Conservation (phyloP, 495 filamentous ascomycete genomes). For the Penicillium subrubescens region DNA sequence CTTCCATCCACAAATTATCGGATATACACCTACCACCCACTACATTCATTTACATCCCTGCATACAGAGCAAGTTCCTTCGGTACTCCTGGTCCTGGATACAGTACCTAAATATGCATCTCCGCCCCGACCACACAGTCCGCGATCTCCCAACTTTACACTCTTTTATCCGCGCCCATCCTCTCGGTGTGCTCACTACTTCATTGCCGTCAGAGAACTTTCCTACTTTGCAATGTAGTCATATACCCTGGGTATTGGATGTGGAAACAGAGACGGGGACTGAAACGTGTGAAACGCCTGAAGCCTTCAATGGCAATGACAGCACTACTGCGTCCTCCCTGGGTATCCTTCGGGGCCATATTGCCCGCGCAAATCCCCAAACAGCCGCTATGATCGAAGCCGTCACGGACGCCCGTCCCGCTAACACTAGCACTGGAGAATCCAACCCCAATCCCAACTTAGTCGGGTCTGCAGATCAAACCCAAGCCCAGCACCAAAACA, state of each 20-base stretch:
- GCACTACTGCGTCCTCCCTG: neutral
- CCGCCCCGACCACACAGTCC: conserved; percentile 46
- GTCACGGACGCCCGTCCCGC: conserved; percentile 22
- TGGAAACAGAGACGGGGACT: neutral
- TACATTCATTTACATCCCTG: neutral
- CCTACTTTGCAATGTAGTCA: conserved; percentile 51
- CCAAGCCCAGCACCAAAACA: neutral
- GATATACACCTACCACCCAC: neutral
- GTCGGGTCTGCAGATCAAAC: neutral
- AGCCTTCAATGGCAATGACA: neutral
- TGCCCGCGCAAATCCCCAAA: conserved; percentile 53
- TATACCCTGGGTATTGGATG: conserved; percentile 52
- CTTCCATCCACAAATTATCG: neutral
- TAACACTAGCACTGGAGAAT: neutral
- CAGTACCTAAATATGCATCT: conserved; percentile 48
- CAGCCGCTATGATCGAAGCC: conserved; percentile 55
- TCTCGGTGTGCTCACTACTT: conserved; percentile 53
- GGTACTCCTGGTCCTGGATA: neutral
- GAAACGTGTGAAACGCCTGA: neutral
- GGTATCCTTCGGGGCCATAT: conserved; percentile 44
- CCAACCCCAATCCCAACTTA: too few species aligned
- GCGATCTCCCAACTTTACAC: conserved; percentile 38
- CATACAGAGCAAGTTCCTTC: neutral
- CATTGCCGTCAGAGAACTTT: conserved; percentile 40
- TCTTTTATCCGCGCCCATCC: conserved; percentile 50